These are phyloP conservation scores for Plasmodium vivax DNA, from an alignment of 169 alveolate genomes.

Conservation along the genomic window DNA sequence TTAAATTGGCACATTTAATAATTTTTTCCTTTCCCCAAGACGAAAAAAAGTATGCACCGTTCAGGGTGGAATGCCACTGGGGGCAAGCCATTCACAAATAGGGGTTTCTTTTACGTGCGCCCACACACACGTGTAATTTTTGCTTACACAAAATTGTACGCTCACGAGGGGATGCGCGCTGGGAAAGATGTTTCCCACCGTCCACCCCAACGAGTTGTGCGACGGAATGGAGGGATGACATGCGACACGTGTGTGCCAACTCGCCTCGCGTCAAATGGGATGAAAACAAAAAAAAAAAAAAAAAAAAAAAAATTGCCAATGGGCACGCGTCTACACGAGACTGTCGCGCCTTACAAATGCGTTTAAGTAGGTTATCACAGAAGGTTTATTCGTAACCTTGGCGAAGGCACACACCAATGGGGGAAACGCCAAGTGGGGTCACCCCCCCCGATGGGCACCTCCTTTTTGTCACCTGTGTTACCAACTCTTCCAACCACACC, in stretches of 20 bases:
- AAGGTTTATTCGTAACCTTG: background rate
- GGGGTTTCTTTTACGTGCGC: background rate
- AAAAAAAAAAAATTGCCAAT: background rate
- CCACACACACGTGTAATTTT: background rate
- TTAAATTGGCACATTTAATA: constrained; percentile 12
- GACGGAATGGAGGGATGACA: background rate
- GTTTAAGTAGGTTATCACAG: background rate
- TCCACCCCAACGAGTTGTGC: background rate
- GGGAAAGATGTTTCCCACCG: background rate
- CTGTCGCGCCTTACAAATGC: background rate
- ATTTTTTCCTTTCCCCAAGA: background rate
- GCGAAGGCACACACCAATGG: background rate
- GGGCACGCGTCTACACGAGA: background rate
- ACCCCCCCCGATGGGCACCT: background rate
- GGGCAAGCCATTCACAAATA: background rate
- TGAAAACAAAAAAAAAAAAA: background rate
- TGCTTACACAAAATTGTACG: background rate
- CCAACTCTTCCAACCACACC: background rate
- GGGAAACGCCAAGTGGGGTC: background rate
- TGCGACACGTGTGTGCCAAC: background rate
- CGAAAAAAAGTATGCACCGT: background rate
- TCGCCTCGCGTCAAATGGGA: background rate
- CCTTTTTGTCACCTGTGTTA: background rate
- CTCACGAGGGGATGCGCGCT: background rate
- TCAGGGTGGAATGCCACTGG: background rate